Base-by-base conservation (phyloP, 306 rosid species). In the Cucurbita argyrosperma region DNA sequence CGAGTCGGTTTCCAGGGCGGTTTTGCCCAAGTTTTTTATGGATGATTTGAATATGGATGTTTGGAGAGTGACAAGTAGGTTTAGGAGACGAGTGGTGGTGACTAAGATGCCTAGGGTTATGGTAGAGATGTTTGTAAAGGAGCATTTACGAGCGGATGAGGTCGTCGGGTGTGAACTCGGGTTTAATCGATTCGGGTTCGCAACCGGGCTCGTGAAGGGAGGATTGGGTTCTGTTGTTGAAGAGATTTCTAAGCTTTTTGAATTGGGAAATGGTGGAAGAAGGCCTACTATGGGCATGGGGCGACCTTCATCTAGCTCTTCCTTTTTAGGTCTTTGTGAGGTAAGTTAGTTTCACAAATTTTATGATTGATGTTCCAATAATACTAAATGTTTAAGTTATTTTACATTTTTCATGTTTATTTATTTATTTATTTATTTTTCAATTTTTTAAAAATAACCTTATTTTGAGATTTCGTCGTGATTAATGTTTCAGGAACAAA, bases 101-200 rank as follows among this genome's bases (percentile, higher is more conserved):
- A 91, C 97, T 0, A 84, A 65, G 79, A 89, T 54, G 79, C 99
- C 99, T 0, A 74, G 88, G 70, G 49, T 94, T 13, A 84, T 94
- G 90, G 95, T 83, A 80, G 92, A 91, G 85, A 88, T 76, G 84
- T 94, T 94, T 47, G 96, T 66, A 38, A 88, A 91, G 81, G 95
- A 89, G 70, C 95, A 94, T 70, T 81, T 94, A 40, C 86, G 82
- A 30, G 99, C 92, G 0, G 95, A 89, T 76, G 85, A 86, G 75
- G 89, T 91, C 1, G 6, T 94, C 8, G 99, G 97, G 15, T 79
- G 79, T 8, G 84, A 91, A 45, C 80, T 94, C 1, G 79, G 26
- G 0, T 74, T 88, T 18, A 89, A 78, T 62, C 87, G 89, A 62
- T 85, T 89, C 47, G 95, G 96, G 11, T 50, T 83, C 0, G 91